phyloP scores from a whole-genome alignment of 768 basidiomycete genomes.

The Neoboletus subvelutipes region DNA sequence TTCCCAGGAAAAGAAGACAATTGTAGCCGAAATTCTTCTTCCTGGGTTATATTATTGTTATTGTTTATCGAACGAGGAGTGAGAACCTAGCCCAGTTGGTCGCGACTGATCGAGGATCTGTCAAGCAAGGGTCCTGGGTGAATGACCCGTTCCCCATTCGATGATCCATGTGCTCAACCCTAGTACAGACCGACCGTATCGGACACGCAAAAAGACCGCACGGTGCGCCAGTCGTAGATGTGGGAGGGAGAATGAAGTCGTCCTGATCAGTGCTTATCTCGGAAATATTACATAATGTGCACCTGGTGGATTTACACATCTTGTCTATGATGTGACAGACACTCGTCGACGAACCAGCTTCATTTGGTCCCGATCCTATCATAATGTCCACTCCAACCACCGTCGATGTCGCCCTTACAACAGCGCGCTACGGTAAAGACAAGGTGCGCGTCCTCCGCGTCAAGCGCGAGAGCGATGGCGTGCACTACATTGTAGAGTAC shows the following conservation, averaged over 20 bases:
- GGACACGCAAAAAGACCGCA: not conserved
- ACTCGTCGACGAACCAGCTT: not conserved
- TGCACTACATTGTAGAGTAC: conserved; percentile 83
- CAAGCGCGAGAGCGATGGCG: conserved; percentile 58
- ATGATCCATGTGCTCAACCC: not conserved
- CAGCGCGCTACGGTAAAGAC: conserved; percentile 84
- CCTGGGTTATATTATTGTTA: not conserved
- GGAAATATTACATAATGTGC: no score
- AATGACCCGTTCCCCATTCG: not conserved
- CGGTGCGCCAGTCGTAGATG: not conserved
- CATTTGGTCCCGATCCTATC: not conserved
- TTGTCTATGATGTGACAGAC: conserved; percentile 2
- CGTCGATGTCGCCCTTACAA: conserved; percentile 33
- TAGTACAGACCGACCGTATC: not conserved
- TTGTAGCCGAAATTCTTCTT: not conserved
- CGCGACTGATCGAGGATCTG: not conserved
- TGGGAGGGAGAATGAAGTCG: not conserved
- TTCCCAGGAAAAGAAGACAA: not conserved
- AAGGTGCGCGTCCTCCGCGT: conserved; percentile 84
- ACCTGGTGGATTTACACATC: not conserved
- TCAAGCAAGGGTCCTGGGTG: not conserved
- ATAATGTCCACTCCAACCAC: conserved; percentile 30
- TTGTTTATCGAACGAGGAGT: not conserved
- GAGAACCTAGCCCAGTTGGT: not conserved
- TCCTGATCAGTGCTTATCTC: not conserved